Base-by-base conservation (phyloP, 164 flowering plant genomes). In the Stephania yunnanensis region DNA sequence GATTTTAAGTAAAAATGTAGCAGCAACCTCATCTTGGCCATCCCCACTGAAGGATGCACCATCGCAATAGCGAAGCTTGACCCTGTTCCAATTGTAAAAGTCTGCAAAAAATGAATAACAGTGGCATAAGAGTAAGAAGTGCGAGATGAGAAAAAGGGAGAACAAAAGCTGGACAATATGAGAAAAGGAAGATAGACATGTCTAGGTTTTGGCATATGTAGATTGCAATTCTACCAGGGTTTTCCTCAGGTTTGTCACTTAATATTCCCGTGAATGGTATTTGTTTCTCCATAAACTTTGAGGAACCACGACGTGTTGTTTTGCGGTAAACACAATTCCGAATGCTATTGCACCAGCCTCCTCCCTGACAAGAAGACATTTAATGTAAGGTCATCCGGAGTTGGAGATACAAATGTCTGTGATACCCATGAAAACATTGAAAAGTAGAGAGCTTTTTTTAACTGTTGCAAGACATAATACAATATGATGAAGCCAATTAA, bases 41-140 rank as follows among this genome's bases (percentile, higher is more conserved):
- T 91, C 97, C 45, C 99, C 97, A 15, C 80, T 75, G 77, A 95
- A 95, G 45, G 98, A 95, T 46, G 97, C 99, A 31, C 98, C 98
- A 74, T 95, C 99, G 85, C 98, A 95, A 72, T 95, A 95, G 12
- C 97, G 89, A 68, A 93, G 67, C 85, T 90, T 93, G 46, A 93
- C 90, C 80, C 97, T 87, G 77, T 95, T 95, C 99, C 99, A 95
- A 79, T 93, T 93, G 79, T 79, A 95, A 85, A 95, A 95, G 86
- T 95, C 99, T 95, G 86, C 77, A 82, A 8, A 36, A 7, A 17
- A 72, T 48, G 5, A 10, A 19, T 61, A 55, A 31, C 50, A 50
- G 29, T 10, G 10, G 15, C 55, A 71, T 74, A 46, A 46, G 29
- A 10, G 13, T 25, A 63, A 71, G 29, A 71, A 52, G 30, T 20